Evolutionary conservation across 2,329 filamentous ascomycete genomes (phyloP), one percentile per base, ranked within the genome.

Genomic region (Amauroascus verrucosus): DNA sequence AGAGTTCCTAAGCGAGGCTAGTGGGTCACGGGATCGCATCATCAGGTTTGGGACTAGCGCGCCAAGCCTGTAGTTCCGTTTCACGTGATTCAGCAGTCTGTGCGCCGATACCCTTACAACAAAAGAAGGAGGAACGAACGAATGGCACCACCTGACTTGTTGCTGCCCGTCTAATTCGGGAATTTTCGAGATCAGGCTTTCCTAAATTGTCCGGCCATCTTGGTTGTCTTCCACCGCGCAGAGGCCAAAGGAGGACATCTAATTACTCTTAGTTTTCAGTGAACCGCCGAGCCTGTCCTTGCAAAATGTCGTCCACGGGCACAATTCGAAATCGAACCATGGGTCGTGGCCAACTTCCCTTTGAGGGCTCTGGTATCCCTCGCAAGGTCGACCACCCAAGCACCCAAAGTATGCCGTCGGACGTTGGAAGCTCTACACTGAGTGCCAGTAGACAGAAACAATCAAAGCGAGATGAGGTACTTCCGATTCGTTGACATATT

Each of bases 391-490:
- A 83, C 46, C 61, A 64, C 46, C 57, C 66, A 26, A 69, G 58
- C 57, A 64, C 66, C 63, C 61, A 63, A 48, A 62, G 67, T 38
- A 69, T 73, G 54, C 61, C 64, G 18, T 79, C 76, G 64, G 80
- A 83, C 63, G 73, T 73, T 52, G 72, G 70, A 56, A 63, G 69
- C 58, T 86, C 88, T 53, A 83, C 86, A 38, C 80, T 96, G 74
- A 96, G 88, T 73, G 87, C 89, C 63, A 97, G 91, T 72, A 83
- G 93, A 66, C 87, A 93, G 71, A 96, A 96, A 75, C 91, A 96
- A 78, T 85, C 84, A 62, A 97, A 97, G 76, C 84, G 90, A 72
- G 93, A 98, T 84, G 93, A 98, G 86, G 93, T 98, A 77, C 65
- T 81, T 58, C 47, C 30, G 54, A 47, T 51, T 43, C 51, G 13